Conservation (phyloP, 805 yeast species). For the Monosporozyma yasuniensis region DNA sequence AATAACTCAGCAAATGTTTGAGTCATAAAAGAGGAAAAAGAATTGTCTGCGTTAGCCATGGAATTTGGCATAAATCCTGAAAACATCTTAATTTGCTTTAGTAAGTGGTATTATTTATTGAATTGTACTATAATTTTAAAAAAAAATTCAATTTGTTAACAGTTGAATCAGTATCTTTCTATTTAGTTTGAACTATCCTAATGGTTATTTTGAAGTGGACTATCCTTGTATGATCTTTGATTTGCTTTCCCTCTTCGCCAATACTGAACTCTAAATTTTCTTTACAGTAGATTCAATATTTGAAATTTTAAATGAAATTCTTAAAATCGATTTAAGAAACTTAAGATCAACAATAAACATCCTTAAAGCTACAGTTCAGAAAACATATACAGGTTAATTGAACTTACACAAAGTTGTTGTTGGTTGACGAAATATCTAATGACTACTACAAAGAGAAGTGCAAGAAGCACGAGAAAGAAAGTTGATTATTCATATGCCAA, state of each 20-base stretch:
- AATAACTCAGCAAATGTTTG: conserved; percentile 72
- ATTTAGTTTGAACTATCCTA: not conserved
- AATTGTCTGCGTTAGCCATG: conserved; percentile 6
- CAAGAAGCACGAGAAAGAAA: not conserved
- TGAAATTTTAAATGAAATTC: not conserved
- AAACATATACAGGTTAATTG: not conserved
- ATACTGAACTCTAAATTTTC: not conserved
- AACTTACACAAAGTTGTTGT: not conserved
- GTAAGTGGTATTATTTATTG: not conserved
- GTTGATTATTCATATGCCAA: not conserved
- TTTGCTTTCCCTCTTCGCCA: not conserved
- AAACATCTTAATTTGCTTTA: conserved; percentile 22
- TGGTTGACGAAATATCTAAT: not conserved
- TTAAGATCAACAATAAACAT: not conserved
- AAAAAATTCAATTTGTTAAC: no score
- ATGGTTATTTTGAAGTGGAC: not conserved
- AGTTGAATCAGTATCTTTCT: not conserved
- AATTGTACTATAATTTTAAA: not conserved
- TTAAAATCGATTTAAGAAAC: not conserved
- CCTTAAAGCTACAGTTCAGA: not conserved
- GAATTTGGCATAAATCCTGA: conserved; percentile 24
- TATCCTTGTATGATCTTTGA: not conserved
- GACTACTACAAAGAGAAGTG: not conserved
- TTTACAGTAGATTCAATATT: not conserved
- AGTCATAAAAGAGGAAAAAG: conserved; percentile 23